phyloP scores from a whole-genome alignment of 345 rosid genomes.

The Pelargonium nanum region DNA sequence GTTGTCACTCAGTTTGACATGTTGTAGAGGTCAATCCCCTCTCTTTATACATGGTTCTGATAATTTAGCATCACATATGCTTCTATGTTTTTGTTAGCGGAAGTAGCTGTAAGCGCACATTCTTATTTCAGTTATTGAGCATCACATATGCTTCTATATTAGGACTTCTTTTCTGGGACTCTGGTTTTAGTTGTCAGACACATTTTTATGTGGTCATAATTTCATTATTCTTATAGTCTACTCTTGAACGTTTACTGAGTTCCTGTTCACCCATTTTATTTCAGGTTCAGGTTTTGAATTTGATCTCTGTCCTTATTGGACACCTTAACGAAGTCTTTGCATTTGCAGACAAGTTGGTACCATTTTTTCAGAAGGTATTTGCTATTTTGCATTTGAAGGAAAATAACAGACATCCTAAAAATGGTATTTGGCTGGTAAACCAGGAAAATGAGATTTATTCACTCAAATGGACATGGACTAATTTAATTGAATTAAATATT shows the following conservation, averaged over 20 bases:
- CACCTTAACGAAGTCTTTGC: conserved; percentile 69
- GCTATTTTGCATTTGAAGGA: conserved; percentile 2
- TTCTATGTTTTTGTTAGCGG: background rate
- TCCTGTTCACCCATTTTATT: conserved; percentile 12
- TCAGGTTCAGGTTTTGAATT: conserved; percentile 93
- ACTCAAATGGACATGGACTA: too few species aligned
- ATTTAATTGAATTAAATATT: too few species aligned
- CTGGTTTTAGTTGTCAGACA: background rate
- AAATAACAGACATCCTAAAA: too few species aligned
- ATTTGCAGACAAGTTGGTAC: conserved; percentile 62
- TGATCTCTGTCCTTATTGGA: conserved; percentile 76
- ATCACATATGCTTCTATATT: too few species aligned
- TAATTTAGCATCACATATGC: background rate
- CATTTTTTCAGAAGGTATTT: conserved; percentile 74
- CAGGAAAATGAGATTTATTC: too few species aligned
- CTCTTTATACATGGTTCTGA: background rate
- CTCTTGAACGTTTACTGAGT: background rate
- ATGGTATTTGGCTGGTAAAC: too few species aligned
- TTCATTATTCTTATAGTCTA: background rate
- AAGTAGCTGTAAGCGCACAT: background rate
- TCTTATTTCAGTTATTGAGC: background rate
- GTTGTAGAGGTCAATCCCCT: background rate
- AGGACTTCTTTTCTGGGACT: background rate
- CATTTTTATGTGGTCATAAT: background rate
- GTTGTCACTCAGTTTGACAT: background rate